Evolutionary conservation across 78 protist genomes (phyloP).

Genomic region (Dictyostelium capitatum): DNA sequence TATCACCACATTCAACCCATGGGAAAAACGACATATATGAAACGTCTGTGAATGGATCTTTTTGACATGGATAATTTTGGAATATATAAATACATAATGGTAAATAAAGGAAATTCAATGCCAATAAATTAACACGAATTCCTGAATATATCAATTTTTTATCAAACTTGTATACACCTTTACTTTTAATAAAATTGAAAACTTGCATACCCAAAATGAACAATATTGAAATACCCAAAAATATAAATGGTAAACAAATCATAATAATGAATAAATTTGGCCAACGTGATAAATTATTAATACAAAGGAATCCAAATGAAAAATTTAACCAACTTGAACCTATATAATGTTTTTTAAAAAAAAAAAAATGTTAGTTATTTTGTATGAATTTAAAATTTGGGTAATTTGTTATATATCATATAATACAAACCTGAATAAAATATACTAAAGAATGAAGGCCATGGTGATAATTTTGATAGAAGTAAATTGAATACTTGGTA

Average conservation of each 20-base stretch:
- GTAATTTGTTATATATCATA: too few relatives aligned
- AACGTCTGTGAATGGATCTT: neutral
- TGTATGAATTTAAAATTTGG: too few relatives aligned
- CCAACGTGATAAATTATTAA: constrained; percentile 45
- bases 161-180: neutral
- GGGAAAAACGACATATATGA: constrained; percentile 73
- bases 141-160: constrained; percentile 28
- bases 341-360: too few relatives aligned
- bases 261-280: constrained; percentile 71
- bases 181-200: neutral
- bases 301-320: constrained; percentile 69
- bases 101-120: constrained; percentile 54
- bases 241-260: constrained; percentile 34
- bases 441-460: constrained; percentile 24
- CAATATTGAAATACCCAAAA: neutral
- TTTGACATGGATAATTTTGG: constrained; percentile 51
- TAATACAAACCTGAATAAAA: neutral
- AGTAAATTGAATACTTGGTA: constrained; percentile 62
- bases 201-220: neutral
- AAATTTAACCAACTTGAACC: constrained; percentile 68
- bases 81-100: constrained; percentile 67
- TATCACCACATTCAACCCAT: constrained; percentile 24
- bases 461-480: constrained; percentile 28
- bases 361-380: constrained; percentile 2
- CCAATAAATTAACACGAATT: constrained; percentile 50